Percentiles rank a stretch among this genome's conserved stretches.
These are phyloP conservation scores for Ceratocystiopsis minuta DNA, from an alignment of 2,329 filamentous ascomycete species.

Conservation along the genomic window DNA sequence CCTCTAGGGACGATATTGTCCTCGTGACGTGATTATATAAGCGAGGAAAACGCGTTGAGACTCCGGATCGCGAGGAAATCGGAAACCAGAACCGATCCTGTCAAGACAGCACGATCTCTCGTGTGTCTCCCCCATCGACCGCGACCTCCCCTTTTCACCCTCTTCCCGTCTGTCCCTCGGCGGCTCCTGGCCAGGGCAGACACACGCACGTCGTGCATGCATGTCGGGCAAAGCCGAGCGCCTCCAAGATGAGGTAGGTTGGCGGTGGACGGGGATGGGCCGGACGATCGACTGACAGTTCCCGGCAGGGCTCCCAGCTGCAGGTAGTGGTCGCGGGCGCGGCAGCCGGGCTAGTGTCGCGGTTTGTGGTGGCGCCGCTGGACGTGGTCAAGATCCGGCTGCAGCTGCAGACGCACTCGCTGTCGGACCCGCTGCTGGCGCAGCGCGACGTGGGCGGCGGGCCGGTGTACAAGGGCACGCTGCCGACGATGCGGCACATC, in stretches of 20 bases:
- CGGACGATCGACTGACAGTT: neutral
- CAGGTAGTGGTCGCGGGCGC: slow-evolving; percentile 39
- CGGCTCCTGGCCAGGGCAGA: too few species aligned
- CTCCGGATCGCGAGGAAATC: too few species aligned
- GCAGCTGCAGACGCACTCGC: slow-evolving; percentile 77
- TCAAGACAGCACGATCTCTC: too few species aligned
- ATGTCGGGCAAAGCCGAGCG: slow-evolving; percentile 25
- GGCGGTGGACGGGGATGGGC: too few species aligned
- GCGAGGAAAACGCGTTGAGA: too few species aligned
- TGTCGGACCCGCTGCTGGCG: slow-evolving; percentile 48
- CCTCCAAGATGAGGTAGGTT: slow-evolving; percentile 40
- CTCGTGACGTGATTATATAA: too few species aligned
- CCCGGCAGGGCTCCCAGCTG: slow-evolving; percentile 31
- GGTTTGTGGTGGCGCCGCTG: slow-evolving; percentile 69
- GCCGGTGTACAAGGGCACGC: slow-evolving; percentile 53
- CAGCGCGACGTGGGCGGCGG: slow-evolving; percentile 28
- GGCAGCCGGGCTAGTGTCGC: slow-evolving; percentile 68
- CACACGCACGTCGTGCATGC: slow-evolving; percentile 15
- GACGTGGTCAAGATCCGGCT: slow-evolving; percentile 97
- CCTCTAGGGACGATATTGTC: too few species aligned
- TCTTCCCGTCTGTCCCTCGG: neutral
- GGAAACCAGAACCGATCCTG: too few species aligned
- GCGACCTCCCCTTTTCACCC: too few species aligned
- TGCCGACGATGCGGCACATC: slow-evolving; percentile 61
- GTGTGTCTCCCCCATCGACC: too few species aligned